Conservation (phyloP, 352 stramenopile genomes). For the Phytopythium litorale region DNA sequence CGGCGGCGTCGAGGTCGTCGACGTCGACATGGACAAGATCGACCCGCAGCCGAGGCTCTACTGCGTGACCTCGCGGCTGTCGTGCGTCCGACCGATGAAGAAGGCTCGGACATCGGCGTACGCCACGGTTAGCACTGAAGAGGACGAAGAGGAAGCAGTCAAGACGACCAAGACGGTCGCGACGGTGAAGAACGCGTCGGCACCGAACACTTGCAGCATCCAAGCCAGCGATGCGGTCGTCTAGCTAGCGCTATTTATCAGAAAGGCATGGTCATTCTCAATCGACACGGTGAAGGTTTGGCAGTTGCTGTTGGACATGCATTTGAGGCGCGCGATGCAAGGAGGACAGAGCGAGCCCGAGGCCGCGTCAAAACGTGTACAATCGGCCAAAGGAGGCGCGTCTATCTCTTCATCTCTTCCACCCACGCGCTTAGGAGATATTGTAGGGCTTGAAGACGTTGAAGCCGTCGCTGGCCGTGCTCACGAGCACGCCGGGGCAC, state of each 20-base stretch:
- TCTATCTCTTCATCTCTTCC: not conserved
- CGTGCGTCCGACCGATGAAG: conserved; percentile 1
- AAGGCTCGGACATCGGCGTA: not conserved
- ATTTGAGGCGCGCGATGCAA: not conserved
- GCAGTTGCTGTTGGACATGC: not conserved
- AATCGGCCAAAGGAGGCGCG: not conserved
- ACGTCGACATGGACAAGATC: not conserved
- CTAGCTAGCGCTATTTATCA: conserved; percentile 1
- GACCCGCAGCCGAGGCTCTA: not conserved
- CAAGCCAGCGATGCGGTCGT: not conserved
- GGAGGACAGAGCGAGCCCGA: not conserved
- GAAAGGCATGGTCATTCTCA: too few species aligned
- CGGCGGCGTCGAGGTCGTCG: not conserved
- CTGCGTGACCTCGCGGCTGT: not conserved
- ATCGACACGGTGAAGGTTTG: not conserved
- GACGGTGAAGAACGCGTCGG: not conserved
- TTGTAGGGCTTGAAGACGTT: conserved; percentile 97
- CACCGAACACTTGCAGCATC: not conserved
- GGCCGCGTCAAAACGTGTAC: not conserved
- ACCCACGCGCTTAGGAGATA: conserved; percentile 72
- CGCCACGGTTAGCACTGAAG: not conserved
- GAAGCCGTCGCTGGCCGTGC: conserved; percentile 95
- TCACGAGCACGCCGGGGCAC: conserved; percentile 96
- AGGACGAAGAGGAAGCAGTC: not conserved
- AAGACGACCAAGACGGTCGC: too few species aligned